Evolutionary conservation across 2,329 filamentous ascomycete species (phyloP).

Genomic region (Spiromastix sp.): DNA sequence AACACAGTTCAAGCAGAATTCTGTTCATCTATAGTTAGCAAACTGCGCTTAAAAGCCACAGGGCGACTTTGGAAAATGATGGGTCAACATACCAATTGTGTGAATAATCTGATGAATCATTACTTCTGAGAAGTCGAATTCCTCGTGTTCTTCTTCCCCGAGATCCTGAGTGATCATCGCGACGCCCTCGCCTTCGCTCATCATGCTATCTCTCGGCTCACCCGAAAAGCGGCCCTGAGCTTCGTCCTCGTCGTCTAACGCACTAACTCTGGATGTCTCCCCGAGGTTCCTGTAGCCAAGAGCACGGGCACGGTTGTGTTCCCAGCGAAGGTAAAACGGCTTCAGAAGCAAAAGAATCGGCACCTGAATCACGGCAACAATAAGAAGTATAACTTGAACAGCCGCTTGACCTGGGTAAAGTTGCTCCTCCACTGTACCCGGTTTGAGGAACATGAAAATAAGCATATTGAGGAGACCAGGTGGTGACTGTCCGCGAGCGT

Average conservation of each 20-base stretch:
- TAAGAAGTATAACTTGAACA: slow-evolving; percentile 68
- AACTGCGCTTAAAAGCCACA: neutral
- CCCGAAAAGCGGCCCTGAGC: slow-evolving; percentile 52
- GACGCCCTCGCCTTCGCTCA: slow-evolving; percentile 69
- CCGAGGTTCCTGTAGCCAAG: slow-evolving; percentile 89
- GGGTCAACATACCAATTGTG: slow-evolving; percentile 67
- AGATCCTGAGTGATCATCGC: slow-evolving; percentile 86
- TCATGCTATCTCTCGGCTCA: slow-evolving; percentile 49
- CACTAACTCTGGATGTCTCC: slow-evolving; percentile 77
- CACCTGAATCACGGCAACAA: slow-evolving; percentile 77
- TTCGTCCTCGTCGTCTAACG: slow-evolving; percentile 80
- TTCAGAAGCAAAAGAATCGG: slow-evolving; percentile 89
- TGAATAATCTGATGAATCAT: slow-evolving; percentile 99
- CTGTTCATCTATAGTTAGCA: slow-evolving; percentile 31
- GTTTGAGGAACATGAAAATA: slow-evolving; percentile 97
- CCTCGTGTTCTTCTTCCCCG: slow-evolving; percentile 70
- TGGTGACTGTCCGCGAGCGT: slow-evolving; percentile 53
- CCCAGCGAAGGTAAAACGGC: slow-evolving; percentile 86
- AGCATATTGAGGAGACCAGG: slow-evolving; percentile 96
- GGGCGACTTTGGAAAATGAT: neutral
- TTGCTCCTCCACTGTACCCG: slow-evolving; percentile 57
- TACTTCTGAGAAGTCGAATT: slow-evolving; percentile 92
- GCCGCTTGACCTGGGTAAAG: slow-evolving; percentile 68
- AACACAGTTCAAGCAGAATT: slow-evolving; percentile 98
- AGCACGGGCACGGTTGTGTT: slow-evolving; percentile 81